Percentiles rank a stretch among this genome's conserved stretches.
These are phyloP conservation scores for Tylopilus rubrobrunneus DNA, from an alignment of 768 basidiomycete species.

Conservation along the genomic window DNA sequence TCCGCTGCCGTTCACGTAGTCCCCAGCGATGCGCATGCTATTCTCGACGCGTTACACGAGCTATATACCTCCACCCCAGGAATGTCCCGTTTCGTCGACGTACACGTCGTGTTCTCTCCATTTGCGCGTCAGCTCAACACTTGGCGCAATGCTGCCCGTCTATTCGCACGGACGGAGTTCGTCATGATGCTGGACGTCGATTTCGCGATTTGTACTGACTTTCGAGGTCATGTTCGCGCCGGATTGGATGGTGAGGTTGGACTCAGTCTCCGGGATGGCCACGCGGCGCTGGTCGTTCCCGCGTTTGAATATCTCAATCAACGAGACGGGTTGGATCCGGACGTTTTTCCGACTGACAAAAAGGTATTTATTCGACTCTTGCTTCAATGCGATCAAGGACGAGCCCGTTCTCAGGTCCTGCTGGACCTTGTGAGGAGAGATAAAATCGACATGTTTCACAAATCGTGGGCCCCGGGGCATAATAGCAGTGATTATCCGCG, in stretches of 20 bases:
- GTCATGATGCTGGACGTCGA: conserved; percentile 93
- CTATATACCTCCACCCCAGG: conserved; percentile 63
- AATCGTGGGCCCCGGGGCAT: conserved; percentile 74
- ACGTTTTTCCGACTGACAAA: conserved; percentile 66
- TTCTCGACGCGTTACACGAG: conserved; percentile 60
- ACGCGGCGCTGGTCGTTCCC: conserved; percentile 74
- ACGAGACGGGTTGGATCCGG: conserved; percentile 55
- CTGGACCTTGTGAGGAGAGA: conserved; percentile 52
- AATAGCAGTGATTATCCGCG: conserved; percentile 74
- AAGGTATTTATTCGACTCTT: conserved; percentile 35
- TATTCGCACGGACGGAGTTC: conserved; percentile 79
- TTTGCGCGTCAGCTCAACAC: conserved; percentile 86
- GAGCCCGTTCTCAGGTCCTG: conserved; percentile 39
- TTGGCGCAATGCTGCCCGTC: conserved; percentile 82
- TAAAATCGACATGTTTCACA: conserved; percentile 73
- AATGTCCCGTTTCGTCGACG: conserved; percentile 71
- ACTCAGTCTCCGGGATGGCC: conserved; percentile 50
- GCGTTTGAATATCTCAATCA: conserved; percentile 78
- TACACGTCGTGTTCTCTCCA: conserved; percentile 80
- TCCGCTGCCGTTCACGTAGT: conserved; percentile 80
- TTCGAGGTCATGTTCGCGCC: conserved; percentile 53
- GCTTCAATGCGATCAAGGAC: neutral
- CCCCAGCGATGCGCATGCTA: conserved; percentile 35
- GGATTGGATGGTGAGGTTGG: conserved; percentile 32
- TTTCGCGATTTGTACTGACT: conserved; percentile 81